Evolutionary conservation across 2,329 filamentous ascomycete species (phyloP), one percentile per base, ranked within the genome.

Genomic region (Fusarium anguioides): DNA sequence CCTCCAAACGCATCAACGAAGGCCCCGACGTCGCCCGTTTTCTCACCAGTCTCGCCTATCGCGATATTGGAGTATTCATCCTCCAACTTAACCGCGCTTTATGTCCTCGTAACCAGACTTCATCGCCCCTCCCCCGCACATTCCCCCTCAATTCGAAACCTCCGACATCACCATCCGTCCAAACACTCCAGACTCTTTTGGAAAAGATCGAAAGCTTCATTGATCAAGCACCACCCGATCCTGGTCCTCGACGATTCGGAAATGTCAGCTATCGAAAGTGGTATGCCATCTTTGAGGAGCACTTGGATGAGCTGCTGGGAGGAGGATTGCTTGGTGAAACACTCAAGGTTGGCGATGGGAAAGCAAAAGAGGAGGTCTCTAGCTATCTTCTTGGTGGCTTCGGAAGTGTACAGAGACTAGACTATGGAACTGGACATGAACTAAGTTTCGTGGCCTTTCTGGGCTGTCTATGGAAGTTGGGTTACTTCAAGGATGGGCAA

Each of bases 361-460:
- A 83, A 2, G 86, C 87, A 7, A 82, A 84, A 68, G 84, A 86
- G 45, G 95, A 98, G 78, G 80, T 97, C 10, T 84, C 83, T 57
- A 84, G 87, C 39, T 99, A 99, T 76, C 85, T 99, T 3, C 78
- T 97, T 6, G 94, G 94, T 15, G 87, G 87, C 6, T 97, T 97
- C 79, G 96, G 96, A 5, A 98, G 94, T 75, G 79, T 92, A 0
- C 93, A 97, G 73, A 84, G 96, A 52, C 83, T 99, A 24, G 96
- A 99, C 79, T 99, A 97, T 75, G 96, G 96, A 3, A 98, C 96
- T 0, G 96, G 96, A 0, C 96, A 99, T 77, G 96, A 99, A 75
- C 82, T 99, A 49, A 97, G 92, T 79, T 99, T 99, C 73, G 78
- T 98, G 9, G 95, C 96, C 2, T 99, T 99, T 66, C 77, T 99